Percentiles rank a stretch among this genome's conserved stretches.
phyloP scores from a whole-genome alignment of 1,284 basidiomycete species.

The Flammula alnicola region DNA sequence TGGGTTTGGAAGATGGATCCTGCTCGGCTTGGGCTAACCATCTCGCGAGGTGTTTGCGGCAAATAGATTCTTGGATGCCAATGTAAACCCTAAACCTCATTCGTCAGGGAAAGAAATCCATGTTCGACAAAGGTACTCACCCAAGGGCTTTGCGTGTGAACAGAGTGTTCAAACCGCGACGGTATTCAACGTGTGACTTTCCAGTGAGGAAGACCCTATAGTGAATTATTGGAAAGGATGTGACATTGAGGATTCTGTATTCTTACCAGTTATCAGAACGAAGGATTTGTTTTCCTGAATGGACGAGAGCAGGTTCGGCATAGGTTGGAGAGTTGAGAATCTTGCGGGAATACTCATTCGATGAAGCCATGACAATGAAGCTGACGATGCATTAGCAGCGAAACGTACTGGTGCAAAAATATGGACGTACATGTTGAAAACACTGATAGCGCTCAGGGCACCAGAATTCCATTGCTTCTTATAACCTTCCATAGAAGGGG shows the following conservation, averaged over 20 bases:
- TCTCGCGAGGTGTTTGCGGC: constrained; percentile 74
- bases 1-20: constrained; percentile 58
- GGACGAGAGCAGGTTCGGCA: constrained; percentile 93
- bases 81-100: constrained; percentile 75
- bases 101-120: constrained; percentile 13
- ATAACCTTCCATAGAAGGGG: constrained; percentile 89
- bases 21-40: constrained; percentile 71
- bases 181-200: constrained; percentile 93
- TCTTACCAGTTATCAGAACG: constrained; percentile 90
- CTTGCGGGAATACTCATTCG: constrained; percentile 89
- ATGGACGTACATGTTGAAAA: constrained; percentile 89
- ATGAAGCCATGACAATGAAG: constrained; percentile 96
- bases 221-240: constrained; percentile 8
- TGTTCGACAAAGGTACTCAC: constrained; percentile 45
- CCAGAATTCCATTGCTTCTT: constrained; percentile 89
- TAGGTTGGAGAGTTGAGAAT: constrained; percentile 90
- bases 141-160: constrained; percentile 94
- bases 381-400: constrained; percentile 46
- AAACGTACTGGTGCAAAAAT: constrained; percentile 1
- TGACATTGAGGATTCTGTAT: constrained; percentile 19
- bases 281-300: constrained; percentile 91
- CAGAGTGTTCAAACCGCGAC: constrained; percentile 87
- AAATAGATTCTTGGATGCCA: constrained; percentile 84
- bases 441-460: constrained; percentile 83
- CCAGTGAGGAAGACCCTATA: constrained; percentile 95